phyloP scores from a whole-genome alignment of 2,329 filamentous ascomycete species.

The Lasiodiplodia sp. region DNA sequence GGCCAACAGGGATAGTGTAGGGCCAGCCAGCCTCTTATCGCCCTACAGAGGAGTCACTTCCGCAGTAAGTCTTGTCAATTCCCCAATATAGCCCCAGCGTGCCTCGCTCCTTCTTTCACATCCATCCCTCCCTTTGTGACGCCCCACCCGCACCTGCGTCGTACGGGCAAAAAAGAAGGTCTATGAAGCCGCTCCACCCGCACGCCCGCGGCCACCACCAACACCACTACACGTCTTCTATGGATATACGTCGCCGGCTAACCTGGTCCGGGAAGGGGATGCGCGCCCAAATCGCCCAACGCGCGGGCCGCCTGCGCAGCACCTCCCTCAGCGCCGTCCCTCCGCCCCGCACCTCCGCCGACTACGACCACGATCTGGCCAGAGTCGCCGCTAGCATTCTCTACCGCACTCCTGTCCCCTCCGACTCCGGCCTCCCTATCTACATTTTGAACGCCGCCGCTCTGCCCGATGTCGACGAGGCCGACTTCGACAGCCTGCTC shows the following conservation, averaged over 20 bases:
- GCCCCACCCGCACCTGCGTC: neutral
- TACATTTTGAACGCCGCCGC: constrained; percentile 64
- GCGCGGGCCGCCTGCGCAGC: constrained; percentile 47
- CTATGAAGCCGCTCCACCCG: constrained; percentile 9
- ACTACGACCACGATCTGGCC: constrained; percentile 58
- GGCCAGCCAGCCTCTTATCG: constrained; percentile 20
- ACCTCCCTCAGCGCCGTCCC: constrained; percentile 57
- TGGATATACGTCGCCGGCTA: constrained; percentile 27
- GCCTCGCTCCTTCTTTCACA: neutral
- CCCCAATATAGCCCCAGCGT: constrained; percentile 2
- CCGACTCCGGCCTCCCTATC: constrained; percentile 57
- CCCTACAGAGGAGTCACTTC: constrained; percentile 9
- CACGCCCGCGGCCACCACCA: neutral
- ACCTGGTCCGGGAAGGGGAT: constrained; percentile 33
- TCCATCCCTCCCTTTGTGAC: neutral
- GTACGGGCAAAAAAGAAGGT: constrained; percentile 12
- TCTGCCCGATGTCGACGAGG: constrained; percentile 61
- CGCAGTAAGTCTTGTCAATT: constrained; percentile 23
- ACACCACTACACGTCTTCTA: constrained; percentile 15
- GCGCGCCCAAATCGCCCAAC: constrained; percentile 43
- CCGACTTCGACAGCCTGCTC: constrained; percentile 62
- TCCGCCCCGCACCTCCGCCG: constrained; percentile 53
- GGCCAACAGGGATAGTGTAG: constrained; percentile 25
- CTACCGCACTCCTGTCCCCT: constrained; percentile 60
- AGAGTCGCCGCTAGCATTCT: constrained; percentile 60